Conservation (phyloP, 495 filamentous ascomycete species). For the Aspergillus saccharolyticus region DNA sequence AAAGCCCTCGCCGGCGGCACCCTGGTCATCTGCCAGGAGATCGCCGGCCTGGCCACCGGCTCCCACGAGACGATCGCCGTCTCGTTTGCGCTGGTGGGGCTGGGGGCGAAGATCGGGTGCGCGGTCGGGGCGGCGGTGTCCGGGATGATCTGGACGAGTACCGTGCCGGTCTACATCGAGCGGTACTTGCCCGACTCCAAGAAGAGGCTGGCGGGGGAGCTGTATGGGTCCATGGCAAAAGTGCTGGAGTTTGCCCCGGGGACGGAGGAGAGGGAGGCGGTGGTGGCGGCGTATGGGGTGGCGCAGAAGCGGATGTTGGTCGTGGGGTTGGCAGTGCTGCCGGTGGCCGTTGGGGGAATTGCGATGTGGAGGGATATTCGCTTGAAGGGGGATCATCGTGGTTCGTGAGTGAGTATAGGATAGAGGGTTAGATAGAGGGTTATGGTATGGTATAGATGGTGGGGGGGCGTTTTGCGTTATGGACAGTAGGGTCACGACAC, state of each 20-base stretch:
- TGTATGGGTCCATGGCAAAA: slow-evolving; percentile 45
- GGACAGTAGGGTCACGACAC: too few relatives aligned
- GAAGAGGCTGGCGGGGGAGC: slow-evolving; percentile 31
- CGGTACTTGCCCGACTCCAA: slow-evolving; percentile 49
- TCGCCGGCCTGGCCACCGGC: slow-evolving; percentile 60
- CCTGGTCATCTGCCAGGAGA: slow-evolving; percentile 56
- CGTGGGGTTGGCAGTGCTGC: slow-evolving; percentile 21
- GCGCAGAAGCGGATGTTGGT: slow-evolving; percentile 51
- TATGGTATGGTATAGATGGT: background rate
- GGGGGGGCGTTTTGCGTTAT: too few relatives aligned
- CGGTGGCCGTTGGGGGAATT: slow-evolving; percentile 29
- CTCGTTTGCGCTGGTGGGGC: slow-evolving; percentile 54
- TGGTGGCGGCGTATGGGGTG: slow-evolving; percentile 51
- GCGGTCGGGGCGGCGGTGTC: slow-evolving; percentile 58
- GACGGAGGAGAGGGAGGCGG: slow-evolving; percentile 44
- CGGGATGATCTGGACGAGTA: slow-evolving; percentile 60
- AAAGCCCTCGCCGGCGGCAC: slow-evolving; percentile 57
- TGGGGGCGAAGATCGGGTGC: slow-evolving; percentile 60
- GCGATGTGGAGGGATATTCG: slow-evolving; percentile 10
- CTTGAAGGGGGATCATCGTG: too few relatives aligned
- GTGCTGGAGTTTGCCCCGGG: slow-evolving; percentile 51
- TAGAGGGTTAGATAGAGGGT: slow-evolving; percentile 4
- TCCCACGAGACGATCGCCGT: slow-evolving; percentile 62
- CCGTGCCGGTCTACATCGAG: slow-evolving; percentile 49
- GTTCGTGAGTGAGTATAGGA: slow-evolving; percentile 8